These are phyloP conservation scores for Stemphylium vesicarium DNA, from an alignment of 2,329 filamentous ascomycete genomes.

Conservation along the genomic window DNA sequence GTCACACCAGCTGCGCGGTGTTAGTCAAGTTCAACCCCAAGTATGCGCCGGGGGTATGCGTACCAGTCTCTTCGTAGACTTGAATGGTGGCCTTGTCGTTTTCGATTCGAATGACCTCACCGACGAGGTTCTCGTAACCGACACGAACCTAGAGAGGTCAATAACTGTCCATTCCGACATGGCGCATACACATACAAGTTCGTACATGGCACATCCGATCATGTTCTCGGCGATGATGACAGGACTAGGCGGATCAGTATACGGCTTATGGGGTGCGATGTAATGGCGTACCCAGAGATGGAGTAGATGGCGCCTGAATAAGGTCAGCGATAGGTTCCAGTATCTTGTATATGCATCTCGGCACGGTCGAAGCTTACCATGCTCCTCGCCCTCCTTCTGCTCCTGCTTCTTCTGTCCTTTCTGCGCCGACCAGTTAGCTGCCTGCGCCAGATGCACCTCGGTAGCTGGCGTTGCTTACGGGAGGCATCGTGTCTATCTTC, in stretches of 20 bases:
- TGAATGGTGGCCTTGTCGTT: constrained; percentile 96
- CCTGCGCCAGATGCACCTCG: constrained; percentile 9
- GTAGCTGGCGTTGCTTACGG: constrained; percentile 38
- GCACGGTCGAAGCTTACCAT: constrained; percentile 54
- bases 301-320: constrained; percentile 69
- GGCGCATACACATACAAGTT: constrained; percentile 70
- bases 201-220: constrained; percentile 99
- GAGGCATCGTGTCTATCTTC: constrained; percentile 43
- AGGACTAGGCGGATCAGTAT: constrained; percentile 61
- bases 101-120: constrained; percentile 98
- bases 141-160: constrained; percentile 74
- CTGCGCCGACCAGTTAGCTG: constrained; percentile 38
- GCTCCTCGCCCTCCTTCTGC: constrained; percentile 58
- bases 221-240: constrained; percentile 98
- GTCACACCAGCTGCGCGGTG: constrained; percentile 81
- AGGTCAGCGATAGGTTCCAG: constrained; percentile 18
- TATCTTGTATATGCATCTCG: background rate
- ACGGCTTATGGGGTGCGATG: constrained; percentile 14
- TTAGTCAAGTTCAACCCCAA: constrained; percentile 15
- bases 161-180: background rate
- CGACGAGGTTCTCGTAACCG: constrained; percentile 87
- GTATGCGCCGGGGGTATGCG: constrained; percentile 27
- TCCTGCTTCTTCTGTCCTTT: constrained; percentile 45
- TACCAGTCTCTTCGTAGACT: constrained; percentile 99
- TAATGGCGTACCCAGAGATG: constrained; percentile 64